Evolutionary conservation across 768 basidiomycete genomes (phyloP).

Genomic region (Austroboletus festivus): DNA sequence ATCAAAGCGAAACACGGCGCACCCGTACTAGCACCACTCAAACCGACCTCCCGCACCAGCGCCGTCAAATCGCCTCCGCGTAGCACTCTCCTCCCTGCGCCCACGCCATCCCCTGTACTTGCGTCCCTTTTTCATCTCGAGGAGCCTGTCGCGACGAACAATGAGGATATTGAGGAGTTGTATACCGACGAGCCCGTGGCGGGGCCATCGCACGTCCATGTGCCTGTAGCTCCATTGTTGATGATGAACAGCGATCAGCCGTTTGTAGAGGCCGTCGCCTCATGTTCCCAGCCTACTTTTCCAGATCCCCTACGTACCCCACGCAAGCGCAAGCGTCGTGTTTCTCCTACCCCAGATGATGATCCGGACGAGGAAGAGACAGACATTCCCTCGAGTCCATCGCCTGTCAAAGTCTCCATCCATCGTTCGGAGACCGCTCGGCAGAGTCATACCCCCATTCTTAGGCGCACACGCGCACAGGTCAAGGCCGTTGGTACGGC

Average conservation of each 20-base stretch:
- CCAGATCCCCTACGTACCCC: constrained; percentile 31
- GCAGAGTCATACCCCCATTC: background rate
- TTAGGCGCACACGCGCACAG: constrained; percentile 13
- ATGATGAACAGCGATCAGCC: constrained; percentile 19
- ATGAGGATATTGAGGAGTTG: constrained; percentile 33
- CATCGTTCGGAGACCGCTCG: constrained; percentile 1
- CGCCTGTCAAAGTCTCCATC: constrained; percentile 29
- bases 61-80: constrained; percentile 19
- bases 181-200: constrained; percentile 33
- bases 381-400: constrained; percentile 25
- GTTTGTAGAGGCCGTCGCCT: background rate
- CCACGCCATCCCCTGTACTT: constrained; percentile 8
- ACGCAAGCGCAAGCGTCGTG: constrained; percentile 25
- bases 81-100: constrained; percentile 18
- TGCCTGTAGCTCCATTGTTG: constrained; percentile 23
- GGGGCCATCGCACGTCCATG: constrained; percentile 22
- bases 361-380: constrained; percentile 11
- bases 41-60: constrained; percentile 8
- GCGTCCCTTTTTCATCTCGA: constrained; percentile 36
- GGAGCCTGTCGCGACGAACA: constrained; percentile 31
- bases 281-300: constrained; percentile 13
- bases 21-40: constrained; percentile 8
- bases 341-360: constrained; percentile 1
- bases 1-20: constrained; percentile 41
- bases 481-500: constrained; percentile 7